Base-by-base conservation (phyloP, 106 monocot genomes). In the Phalaenopsis aphrodite region DNA sequence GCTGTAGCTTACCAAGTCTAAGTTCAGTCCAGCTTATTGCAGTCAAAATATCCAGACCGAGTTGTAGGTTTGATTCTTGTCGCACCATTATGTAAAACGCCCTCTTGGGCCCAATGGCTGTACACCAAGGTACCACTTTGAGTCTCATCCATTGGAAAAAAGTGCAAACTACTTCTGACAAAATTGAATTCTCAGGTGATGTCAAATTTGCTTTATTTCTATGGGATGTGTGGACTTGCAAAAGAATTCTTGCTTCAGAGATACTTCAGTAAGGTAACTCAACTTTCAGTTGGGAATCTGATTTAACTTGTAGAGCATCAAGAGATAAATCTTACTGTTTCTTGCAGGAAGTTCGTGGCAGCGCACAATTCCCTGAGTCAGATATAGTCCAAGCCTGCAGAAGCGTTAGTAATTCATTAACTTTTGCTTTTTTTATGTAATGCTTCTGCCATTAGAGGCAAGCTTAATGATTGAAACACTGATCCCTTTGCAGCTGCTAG, bases 51-150 rank as follows among this genome's bases (percentile, higher is more conserved):
- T 65, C 86, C 82, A 72, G 88, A 88, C 48, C 88, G 93, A 52
- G 88, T 87, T 55, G 71, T 88, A 80, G 94, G 91, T 72, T 80
- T 94, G 72, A 86, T 91, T 19, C 82, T 91, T 5, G 89, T 94
- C n/a, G 91, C 94, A 39, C 91, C 94, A 67, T 49, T 91, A 47
- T 94, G 94, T 80, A 91, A 82, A 86, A 85, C 94, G 15, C 94
- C 94, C 15, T 91, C 94, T 24, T 94, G 94, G 94, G 84, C 88
- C 17, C 91, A 94, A 66, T 91, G 91, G 94, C 80, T 94, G 38
- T 89, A 88, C 55, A 88, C 82, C 79, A 94, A 94, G 89, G 94
- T 91, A 78, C 36, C 14, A n/a, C n/a, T 75, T 14, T 52, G 3
- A 52, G 52, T 71, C 71, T 71, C 15, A 38, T 71, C 4, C 12